Base-by-base conservation (phyloP, 176 grass and related monocot species). In the Zoysia pacifica region DNA sequence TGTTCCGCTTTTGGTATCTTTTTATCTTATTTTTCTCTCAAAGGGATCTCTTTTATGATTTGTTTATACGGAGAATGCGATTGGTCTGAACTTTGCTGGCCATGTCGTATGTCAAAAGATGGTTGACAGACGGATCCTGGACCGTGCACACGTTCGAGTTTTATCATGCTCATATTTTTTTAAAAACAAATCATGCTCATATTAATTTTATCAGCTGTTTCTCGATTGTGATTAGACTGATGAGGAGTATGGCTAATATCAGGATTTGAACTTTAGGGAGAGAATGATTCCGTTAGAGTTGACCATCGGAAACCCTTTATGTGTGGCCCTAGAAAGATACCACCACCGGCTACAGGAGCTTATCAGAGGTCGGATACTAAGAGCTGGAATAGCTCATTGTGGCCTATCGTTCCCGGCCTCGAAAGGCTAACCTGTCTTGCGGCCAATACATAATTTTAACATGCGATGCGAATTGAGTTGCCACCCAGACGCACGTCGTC, bases 351-450 rank as follows among this genome's bases (percentile, higher is more conserved):
- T 63, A 52, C 48, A 35, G 51, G 41, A 13, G 64, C 14, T 42
- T 62, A 51, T 35, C 63, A 79, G 63, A 69, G 63, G 80, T 60
- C 75, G 41, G 2, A 59, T 28, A n/a, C 62, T 43, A 48, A 0
- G 28, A 28, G 40, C 72, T 19, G 11, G 14, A 76, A 65, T 41
- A 51, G 84, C 40, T 35, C 48, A 56, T 70, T 18, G 49, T 79
- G 70, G 70, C 70, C 40, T 28, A 48, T 84, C 82, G 71, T 84
- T 84, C 82, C 48, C 4, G 13, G 48, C 82, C 71, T 81, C 87
- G 65, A 89, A 89, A 84, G 71, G 77, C 82, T 89, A 89, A 89
- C 65, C 46, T 41, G 81, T 61, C 62, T 74, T 44, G 6, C 69
- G 51, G 11, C 67, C 73, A 59, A 56, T 65, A 28, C 28, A 28